Conservation (phyloP, 805 yeast genomes). For the Cyberlindnera misumaiensis region DNA sequence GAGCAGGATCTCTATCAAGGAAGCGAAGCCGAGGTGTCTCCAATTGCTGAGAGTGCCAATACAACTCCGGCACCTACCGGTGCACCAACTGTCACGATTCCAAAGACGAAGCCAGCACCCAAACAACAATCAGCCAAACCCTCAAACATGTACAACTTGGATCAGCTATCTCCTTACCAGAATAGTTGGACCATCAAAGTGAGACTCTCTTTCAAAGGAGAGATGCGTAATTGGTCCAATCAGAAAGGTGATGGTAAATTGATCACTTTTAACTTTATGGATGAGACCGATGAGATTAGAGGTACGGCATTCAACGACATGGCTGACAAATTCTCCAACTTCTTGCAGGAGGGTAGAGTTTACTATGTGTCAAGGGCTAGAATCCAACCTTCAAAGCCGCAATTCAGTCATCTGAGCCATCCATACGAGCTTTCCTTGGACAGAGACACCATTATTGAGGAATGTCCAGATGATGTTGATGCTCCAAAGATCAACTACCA, state of each 20-base stretch:
- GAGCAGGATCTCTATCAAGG: conserved; percentile 34
- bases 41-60: conserved; percentile 15
- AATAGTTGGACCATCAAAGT: conserved; percentile 91
- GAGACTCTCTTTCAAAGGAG: conserved; percentile 82
- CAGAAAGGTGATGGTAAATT: conserved; percentile 85
- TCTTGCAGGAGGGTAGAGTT: conserved; percentile 82
- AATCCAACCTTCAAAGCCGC: conserved; percentile 77
- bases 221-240: conserved; percentile 81
- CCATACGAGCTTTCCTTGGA: conserved; percentile 84
- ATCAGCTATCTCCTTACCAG: conserved; percentile 86
- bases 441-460: conserved; percentile 69
- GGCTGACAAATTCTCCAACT: conserved; percentile 71
- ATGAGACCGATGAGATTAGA: conserved; percentile 92
- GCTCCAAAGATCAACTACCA: conserved; percentile 79
- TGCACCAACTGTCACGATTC: conserved; percentile 6
- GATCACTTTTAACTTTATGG: conserved; percentile 81
- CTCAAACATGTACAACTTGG: conserved; percentile 62
- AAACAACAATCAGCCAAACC: conserved; percentile 18
- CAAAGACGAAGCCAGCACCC: conserved; percentile 7
- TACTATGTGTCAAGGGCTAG: conserved; percentile 79
- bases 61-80: conserved; percentile 11
- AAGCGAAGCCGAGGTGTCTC: conserved; percentile 17
- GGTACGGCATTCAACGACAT: conserved; percentile 90
- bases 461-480: conserved; percentile 51
- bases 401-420: conserved; percentile 76